Evolutionary conservation across 441 rosid genomes (phyloP).

Genomic region (Arabidopsis lyrata): DNA sequence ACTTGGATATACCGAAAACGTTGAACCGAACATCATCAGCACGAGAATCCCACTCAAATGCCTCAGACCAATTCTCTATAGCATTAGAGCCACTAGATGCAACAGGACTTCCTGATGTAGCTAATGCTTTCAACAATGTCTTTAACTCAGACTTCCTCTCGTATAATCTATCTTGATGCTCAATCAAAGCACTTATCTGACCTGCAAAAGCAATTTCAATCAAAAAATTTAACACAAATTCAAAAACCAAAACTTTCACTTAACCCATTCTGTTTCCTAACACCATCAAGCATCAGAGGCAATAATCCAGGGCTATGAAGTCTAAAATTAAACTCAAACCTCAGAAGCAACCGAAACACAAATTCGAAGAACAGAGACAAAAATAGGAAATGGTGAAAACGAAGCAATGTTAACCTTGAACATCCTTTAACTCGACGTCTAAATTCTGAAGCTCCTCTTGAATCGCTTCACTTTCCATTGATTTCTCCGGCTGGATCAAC

Average conservation of each 20-base stretch:
- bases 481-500: slow-evolving; percentile 22
- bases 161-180: slow-evolving; percentile 74
- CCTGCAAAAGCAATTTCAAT: slow-evolving; percentile 46
- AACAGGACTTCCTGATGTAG: slow-evolving; percentile 48
- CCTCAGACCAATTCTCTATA: slow-evolving; percentile 70
- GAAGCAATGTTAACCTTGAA: slow-evolving; percentile 55
- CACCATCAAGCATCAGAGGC: slow-evolving; percentile 2
- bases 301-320: background rate
- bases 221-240: background rate
- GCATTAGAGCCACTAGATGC: slow-evolving; percentile 43
- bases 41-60: slow-evolving; percentile 88
- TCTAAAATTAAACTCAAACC: background rate
- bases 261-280: background rate
- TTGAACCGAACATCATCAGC: slow-evolving; percentile 79
- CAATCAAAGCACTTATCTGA: slow-evolving; percentile 69
- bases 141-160: slow-evolving; percentile 79
- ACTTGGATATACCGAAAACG: slow-evolving; percentile 82
- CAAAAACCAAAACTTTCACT: slow-evolving; percentile 23
- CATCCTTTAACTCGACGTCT: slow-evolving; percentile 61
- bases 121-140: slow-evolving; percentile 60
- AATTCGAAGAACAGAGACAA: slow-evolving; percentile 7
- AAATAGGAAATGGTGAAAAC: background rate
- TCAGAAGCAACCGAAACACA: slow-evolving; percentile 11
- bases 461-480: slow-evolving; percentile 59
- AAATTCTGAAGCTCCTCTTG: slow-evolving; percentile 59